Evolutionary conservation across 163 green algal genomes (phyloP), one percentile per base, ranked within the genome.

Genomic region (Smithsoniella earleae): DNA sequence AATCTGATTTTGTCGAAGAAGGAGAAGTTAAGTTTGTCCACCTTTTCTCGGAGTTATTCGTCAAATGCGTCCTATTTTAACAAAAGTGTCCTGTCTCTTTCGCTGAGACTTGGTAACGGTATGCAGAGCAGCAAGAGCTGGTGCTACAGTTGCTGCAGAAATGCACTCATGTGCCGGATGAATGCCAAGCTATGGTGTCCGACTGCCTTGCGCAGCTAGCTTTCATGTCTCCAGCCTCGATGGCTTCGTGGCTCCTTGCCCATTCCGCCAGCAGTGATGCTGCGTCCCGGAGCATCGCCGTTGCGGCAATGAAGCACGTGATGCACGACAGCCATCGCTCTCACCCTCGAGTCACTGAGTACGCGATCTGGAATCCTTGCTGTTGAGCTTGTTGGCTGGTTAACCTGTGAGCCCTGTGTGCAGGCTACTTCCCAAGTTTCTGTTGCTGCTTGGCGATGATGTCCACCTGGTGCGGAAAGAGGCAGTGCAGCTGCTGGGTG

Each of bases 381-480:
- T n/a, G n/a, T n/a, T n/a, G n/a, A n/a, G n/a, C n/a, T n/a, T n/a
- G n/a, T n/a, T n/a, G n/a, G n/a, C n/a, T n/a, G n/a, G n/a, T n/a
- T n/a, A n/a, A n/a, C n/a, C n/a, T n/a, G n/a, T n/a, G n/a, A n/a
- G n/a, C n/a, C n/a, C n/a, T n/a, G 40, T 49, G 27, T 69, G 25
- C 58, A 69, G 58, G 58, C 65, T 73, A 30, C 80, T 96, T 72
- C 73, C 76, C 3, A 45, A 66, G 72, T 87, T 96, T 74, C 82
- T 96, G 44, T 38, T 66, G 37, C 69, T 87, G 8, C 84, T 95
- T 33, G 45, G 62, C 1, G 91, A 96, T 80, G 22, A 46, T 0
- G 89, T 95, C 86, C 78, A 86, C 74, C 82, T 91, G 75, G 92
- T 97, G 76, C 84, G 91, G 28, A 86, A 85, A 45, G 89, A 90